These are phyloP conservation scores for Arthrinium phaeospermum DNA, from an alignment of 2,329 filamentous ascomycete genomes.

Conservation along the genomic window DNA sequence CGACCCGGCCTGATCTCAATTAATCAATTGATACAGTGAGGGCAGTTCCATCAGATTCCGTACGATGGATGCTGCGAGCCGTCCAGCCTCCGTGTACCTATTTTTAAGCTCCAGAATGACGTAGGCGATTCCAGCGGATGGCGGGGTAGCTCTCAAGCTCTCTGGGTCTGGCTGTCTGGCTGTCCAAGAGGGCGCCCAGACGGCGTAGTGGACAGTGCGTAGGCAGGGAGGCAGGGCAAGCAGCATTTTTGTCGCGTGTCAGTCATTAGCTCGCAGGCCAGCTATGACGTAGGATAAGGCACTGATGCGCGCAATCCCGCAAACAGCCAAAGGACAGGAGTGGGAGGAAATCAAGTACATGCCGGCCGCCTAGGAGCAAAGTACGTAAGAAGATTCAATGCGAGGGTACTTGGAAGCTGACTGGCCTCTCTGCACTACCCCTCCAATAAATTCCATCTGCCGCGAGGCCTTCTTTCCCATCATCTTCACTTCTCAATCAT, in stretches of 20 bases:
- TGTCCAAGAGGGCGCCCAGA: not conserved
- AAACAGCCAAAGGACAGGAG: not conserved
- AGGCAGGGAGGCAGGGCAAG: not conserved
- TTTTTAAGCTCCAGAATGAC: conserved; percentile 17
- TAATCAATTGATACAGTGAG: conserved; percentile 4
- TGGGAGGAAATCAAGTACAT: conserved; percentile 4
- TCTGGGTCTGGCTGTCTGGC: not conserved
- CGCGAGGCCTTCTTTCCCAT: not conserved
- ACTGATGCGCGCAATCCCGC: conserved; percentile 17
- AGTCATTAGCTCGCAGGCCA: not conserved
- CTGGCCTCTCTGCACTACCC: conserved; percentile 2
- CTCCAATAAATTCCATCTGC: conserved; percentile 18
- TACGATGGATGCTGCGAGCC: not conserved
- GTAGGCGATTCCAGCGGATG: not conserved
- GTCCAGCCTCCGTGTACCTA: not conserved
- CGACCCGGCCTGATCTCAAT: not conserved
- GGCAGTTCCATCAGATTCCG: conserved; percentile 1
- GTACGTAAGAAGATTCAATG: conserved; percentile 12
- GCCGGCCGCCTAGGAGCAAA: not conserved
- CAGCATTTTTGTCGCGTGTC: conserved; percentile 1
- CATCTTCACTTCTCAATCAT: conserved; percentile 16
- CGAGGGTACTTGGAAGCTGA: conserved; percentile 1
- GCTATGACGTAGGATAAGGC: conserved; percentile 14
- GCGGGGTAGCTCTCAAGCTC: not conserved
- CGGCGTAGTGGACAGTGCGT: not conserved